Evolutionary conservation across 306 rosid genomes (phyloP), one percentile per base, ranked within the genome.

Genomic region (Hippophae gyantsensis): DNA sequence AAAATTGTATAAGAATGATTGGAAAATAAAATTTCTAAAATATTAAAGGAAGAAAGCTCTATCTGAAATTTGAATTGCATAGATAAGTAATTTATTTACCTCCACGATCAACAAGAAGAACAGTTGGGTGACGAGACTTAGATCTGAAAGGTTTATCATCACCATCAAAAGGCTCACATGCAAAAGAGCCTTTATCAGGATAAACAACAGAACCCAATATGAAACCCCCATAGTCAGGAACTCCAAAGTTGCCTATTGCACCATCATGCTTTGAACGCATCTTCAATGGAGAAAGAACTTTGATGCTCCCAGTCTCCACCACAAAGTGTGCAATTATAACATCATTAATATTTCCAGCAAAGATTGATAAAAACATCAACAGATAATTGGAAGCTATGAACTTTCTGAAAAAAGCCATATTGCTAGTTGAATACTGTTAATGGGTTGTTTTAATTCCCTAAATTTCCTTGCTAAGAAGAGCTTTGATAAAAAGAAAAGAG

Each of bases 51-150:
- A 27, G 4, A 27, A 27, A 27, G 4, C 3, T 27, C 38, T 2
- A 27, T 27, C 38, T 27, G 38, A 27, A 27, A 27, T 2, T 27
- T 27, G 38, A 27, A 27, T 2, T 2, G 38, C 38, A 27, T 27
- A 27, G 18, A 18, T 27, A 27, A 2, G 38, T 27, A 2, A 27
- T 27, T 27, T 2, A 27, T 9, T 27, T 81, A 88, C 99, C 95
- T 81, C 93, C 99, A 54, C 99, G 99, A 66, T 92, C 95, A 76
- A 92, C 69, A 42, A 92, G 81, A 72, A 80, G 68, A 58, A 92
- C 18, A 61, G 73, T 66, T 27, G 96, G 81, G 13, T 84, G 92
- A 60, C 13, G 8, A 25, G 63, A 23, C 1, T 42, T 56, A 51
- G 78, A 54, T 60, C 74, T 85, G 68, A 85, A 88, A 42, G 88